Percentiles rank a stretch among this genome's conserved stretches.
phyloP scores from a whole-genome alignment of 495 filamentous ascomycete genomes.

The Chlorociboria aeruginascens region DNA sequence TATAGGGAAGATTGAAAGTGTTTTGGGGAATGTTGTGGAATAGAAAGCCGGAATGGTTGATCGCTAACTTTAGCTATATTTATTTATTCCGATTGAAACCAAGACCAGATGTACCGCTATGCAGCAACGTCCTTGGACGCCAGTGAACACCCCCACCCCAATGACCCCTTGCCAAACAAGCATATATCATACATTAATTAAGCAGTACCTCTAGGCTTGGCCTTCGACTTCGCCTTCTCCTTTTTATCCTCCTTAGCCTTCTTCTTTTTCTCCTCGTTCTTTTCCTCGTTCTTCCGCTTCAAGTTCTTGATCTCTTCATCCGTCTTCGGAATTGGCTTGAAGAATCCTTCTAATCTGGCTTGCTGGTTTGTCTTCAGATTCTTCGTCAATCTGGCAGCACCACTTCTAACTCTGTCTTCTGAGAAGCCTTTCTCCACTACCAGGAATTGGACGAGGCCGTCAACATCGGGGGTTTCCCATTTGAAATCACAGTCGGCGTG shows the following conservation, averaged over 20 bases:
- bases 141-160: no score
- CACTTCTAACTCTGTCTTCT: conserved; percentile 79
- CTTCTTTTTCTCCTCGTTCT: conserved; percentile 82
- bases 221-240: conserved; percentile 80
- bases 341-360: conserved; percentile 89
- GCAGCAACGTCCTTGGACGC: no score
- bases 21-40: no score
- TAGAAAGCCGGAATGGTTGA: no score
- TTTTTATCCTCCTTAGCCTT: conserved; percentile 87
- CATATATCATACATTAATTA: background rate
- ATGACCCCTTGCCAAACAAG: no score
- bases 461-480: conserved; percentile 87
- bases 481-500: conserved; percentile 89
- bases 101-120: no score
- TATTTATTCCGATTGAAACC: no score
- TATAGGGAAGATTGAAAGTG: no score
- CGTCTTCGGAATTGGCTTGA: conserved; percentile 85
- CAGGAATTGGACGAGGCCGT: conserved; percentile 78
- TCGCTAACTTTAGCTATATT: no score
- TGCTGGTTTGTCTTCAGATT: conserved; percentile 83
- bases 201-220: conserved; percentile 49
- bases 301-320: conserved; percentile 67
- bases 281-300: conserved; percentile 90
- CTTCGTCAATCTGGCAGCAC: conserved; percentile 66
- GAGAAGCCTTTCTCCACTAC: conserved; percentile 93